A percentile compares a stretch with the other conserved stretches of the same genome.
Conservation (phyloP, 2,329 filamentous ascomycete species). For the Apiospora kogelbergensis region DNA sequence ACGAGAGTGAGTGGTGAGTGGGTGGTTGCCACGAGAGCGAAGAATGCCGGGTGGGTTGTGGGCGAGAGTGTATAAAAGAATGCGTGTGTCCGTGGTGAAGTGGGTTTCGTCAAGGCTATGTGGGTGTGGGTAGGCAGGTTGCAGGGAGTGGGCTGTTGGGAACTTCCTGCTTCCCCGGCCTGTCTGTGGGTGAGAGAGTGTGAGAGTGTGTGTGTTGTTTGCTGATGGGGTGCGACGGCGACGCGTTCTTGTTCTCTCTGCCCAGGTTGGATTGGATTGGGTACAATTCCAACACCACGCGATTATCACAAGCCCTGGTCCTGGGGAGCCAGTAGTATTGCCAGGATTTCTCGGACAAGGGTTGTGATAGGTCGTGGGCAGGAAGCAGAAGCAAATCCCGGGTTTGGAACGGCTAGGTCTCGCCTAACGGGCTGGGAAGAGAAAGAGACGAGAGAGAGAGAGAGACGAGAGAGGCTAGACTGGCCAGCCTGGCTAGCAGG, state of each 20-base stretch:
- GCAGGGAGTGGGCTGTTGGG: conserved; percentile 1
- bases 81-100: not conserved
- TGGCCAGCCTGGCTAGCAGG: not conserved
- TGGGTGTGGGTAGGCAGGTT: not conserved
- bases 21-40: not conserved
- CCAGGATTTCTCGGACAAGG: not conserved
- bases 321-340: not conserved
- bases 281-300: not conserved
- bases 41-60: not conserved
- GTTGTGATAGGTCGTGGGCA: not conserved
- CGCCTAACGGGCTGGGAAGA: conserved; percentile 1
- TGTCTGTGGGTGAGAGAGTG: no score
- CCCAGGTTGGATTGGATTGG: not conserved
- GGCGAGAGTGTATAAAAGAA: conserved; percentile 3
- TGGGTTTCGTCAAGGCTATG: not conserved
- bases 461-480: not conserved
- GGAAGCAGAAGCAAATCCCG: not conserved
- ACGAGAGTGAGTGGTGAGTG: not conserved
- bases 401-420: not conserved
- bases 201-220: not conserved
- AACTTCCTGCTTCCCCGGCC: conserved; percentile 1
- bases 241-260: not conserved
- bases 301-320: not conserved
- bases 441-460: not conserved
- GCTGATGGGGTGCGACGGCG: conserved; percentile 3